phyloP scores from a whole-genome alignment of 2,329 filamentous ascomycete species.

The Pezicula radicicola region DNA sequence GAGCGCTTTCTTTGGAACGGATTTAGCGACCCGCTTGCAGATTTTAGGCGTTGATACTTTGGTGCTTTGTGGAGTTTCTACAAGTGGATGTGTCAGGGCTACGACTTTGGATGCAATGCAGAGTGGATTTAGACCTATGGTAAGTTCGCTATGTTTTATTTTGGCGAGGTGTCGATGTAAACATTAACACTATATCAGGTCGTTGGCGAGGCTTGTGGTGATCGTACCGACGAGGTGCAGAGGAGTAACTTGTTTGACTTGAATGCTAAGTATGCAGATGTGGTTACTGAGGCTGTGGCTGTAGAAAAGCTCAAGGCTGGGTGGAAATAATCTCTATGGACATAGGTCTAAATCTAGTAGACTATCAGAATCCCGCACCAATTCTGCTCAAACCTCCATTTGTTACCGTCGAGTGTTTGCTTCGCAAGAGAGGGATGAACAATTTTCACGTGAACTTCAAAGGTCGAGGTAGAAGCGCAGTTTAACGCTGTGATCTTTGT shows the following conservation, averaged over 20 bases:
- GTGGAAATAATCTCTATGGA: constrained; percentile 3
- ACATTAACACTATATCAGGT: constrained; percentile 13
- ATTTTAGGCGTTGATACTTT: constrained; percentile 37
- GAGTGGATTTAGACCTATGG: constrained; percentile 37
- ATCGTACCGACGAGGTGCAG: constrained; percentile 39
- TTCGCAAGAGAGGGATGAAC: too few relatives aligned
- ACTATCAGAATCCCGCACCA: too few relatives aligned
- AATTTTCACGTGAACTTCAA: too few relatives aligned
- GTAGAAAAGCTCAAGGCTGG: neutral
- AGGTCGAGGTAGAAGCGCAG: too few relatives aligned
- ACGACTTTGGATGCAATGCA: constrained; percentile 41
- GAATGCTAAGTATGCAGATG: constrained; percentile 43
- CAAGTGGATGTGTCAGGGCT: constrained; percentile 42
- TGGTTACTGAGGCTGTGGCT: constrained; percentile 30
- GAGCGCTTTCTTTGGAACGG: constrained; percentile 42
- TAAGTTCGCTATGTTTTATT: neutral
- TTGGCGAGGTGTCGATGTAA: neutral
- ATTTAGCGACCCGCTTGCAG: constrained; percentile 35
- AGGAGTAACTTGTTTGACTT: constrained; percentile 43
- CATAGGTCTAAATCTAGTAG: too few relatives aligned
- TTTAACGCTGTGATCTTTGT: too few relatives aligned
- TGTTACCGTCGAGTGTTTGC: too few relatives aligned
- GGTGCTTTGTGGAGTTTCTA: constrained; percentile 44
- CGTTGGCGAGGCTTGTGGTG: constrained; percentile 39
- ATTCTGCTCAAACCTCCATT: too few relatives aligned